A percentile compares a stretch with the other conserved stretches of the same genome.
These are phyloP conservation scores for Saccharomycodes ludwigii DNA, from an alignment of 805 yeast species.

Conservation along the genomic window DNA sequence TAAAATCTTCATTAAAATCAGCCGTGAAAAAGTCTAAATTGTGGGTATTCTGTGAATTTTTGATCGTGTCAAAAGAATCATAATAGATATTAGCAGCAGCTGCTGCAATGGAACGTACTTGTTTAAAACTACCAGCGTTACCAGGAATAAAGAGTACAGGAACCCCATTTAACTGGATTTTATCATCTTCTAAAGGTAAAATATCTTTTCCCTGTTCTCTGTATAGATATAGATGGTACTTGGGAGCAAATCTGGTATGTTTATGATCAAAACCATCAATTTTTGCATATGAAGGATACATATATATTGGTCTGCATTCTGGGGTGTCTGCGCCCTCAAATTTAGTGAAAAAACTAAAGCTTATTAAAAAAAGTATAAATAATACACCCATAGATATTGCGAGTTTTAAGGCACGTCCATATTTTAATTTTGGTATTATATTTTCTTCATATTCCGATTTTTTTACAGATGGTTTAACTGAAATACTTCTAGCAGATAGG, in stretches of 20 bases:
- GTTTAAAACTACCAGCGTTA: constrained; percentile 89
- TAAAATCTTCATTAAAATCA: constrained; percentile 90
- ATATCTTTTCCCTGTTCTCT: constrained; percentile 67
- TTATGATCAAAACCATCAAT: constrained; percentile 60
- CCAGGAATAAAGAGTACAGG: constrained; percentile 96
- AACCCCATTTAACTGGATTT: constrained; percentile 44
- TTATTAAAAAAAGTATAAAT: constrained; percentile 7
- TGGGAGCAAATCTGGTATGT: constrained; percentile 59
- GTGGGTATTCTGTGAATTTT: constrained; percentile 16
- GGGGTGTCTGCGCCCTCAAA: constrained; percentile 36
- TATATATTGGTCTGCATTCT: constrained; percentile 55
- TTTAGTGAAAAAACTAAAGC: constrained; percentile 7
- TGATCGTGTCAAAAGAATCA: constrained; percentile 18
- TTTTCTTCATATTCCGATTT: too few species aligned
- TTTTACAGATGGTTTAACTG: too few species aligned
- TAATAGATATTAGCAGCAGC: constrained; percentile 48
- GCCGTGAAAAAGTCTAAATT: constrained; percentile 80
- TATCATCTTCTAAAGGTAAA: constrained; percentile 32
- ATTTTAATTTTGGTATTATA: background rate
- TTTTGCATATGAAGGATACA: constrained; percentile 77
- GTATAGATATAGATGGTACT: constrained; percentile 76
- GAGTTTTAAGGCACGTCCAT: background rate
- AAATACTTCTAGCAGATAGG: too few species aligned
- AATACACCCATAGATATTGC: constrained; percentile 9
- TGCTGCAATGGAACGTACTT: constrained; percentile 86